A percentile compares a stretch with the other conserved stretches of the same genome.
phyloP scores from a whole-genome alignment of 352 stramenopile genomes.

The Phytophthora multivora region DNA sequence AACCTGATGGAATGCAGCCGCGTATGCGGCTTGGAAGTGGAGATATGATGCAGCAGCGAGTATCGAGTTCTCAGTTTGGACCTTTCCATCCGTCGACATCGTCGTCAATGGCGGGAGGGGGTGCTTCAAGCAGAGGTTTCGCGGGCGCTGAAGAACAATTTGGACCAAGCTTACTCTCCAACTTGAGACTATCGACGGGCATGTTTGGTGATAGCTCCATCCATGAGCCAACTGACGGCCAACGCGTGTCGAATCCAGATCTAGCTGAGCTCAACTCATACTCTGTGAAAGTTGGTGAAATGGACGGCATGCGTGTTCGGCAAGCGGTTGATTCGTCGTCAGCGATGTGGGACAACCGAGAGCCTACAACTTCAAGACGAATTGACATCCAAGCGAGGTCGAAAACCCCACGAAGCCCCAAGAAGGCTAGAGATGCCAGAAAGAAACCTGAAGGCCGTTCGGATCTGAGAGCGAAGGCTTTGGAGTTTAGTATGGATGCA shows the following conservation, averaged over 20 bases:
- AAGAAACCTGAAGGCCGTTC: conserved; percentile 25
- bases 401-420: conserved; percentile 28
- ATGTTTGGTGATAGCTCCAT: conserved; percentile 31
- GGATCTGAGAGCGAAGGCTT: conserved; percentile 22
- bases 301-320: conserved; percentile 19
- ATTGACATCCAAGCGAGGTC: conserved; percentile 38
- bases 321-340: conserved; percentile 20
- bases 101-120: conserved; percentile 10
- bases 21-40: conserved; percentile 6
- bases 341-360: conserved; percentile 12
- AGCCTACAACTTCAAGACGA: conserved; percentile 27
- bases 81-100: conserved; percentile 17
- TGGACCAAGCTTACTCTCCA: conserved; percentile 34
- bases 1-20: conserved; percentile 15
- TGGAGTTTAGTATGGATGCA: conserved; percentile 29
- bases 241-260: conserved; percentile 45
- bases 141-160: conserved; percentile 29
- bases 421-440: conserved; percentile 24
- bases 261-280: conserved; percentile 74
- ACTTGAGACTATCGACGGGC: conserved; percentile 28
- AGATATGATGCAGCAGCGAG: conserved; percentile 21
- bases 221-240: conserved; percentile 1
- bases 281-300: conserved; percentile 59
- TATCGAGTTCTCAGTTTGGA: conserved; percentile 12
- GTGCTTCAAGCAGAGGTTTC: conserved; percentile 13